Evolutionary conservation across 2,329 filamentous ascomycete species (phyloP).

Genomic region (Chaetomiaceae sp.): DNA sequence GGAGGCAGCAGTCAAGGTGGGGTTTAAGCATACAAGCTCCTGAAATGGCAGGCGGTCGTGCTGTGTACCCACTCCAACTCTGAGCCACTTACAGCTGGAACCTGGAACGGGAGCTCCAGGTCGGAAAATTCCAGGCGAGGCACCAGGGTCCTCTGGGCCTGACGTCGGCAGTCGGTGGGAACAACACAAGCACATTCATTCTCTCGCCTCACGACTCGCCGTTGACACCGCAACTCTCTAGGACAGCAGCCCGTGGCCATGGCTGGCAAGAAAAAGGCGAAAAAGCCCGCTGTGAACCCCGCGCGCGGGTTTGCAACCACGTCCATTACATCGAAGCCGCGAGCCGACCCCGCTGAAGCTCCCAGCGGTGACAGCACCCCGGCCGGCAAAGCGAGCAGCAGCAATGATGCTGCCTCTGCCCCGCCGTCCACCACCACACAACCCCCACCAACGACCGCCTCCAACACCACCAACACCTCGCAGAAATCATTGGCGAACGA

Average conservation of each 20-base stretch:
- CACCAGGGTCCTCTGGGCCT: conserved; percentile 12
- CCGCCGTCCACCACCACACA: conserved; percentile 21
- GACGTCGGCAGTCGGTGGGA: conserved; percentile 7
- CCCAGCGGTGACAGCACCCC: conserved; percentile 25
- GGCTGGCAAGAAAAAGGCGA: conserved; percentile 79
- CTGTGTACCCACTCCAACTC: not conserved
- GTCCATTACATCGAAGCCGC: conserved; percentile 77
- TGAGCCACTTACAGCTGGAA: too few relatives aligned
- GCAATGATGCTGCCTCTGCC: conserved; percentile 18
- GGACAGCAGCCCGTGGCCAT: conserved; percentile 37
- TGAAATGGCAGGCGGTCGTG: conserved; percentile 24
- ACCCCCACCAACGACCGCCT: conserved; percentile 18
- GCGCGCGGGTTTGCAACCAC: conserved; percentile 91
- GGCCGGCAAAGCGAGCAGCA: conserved; percentile 19
- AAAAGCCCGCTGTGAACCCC: conserved; percentile 80
- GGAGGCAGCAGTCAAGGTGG: too few relatives aligned
- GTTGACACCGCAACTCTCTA: conserved; percentile 1
- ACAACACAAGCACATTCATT: conserved; percentile 5
- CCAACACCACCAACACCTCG: conserved; percentile 16
- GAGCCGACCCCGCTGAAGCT: conserved; percentile 50
- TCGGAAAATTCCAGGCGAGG: conserved; percentile 16
- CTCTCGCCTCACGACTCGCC: not conserved
- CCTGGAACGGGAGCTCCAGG: conserved; percentile 2
- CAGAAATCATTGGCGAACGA: conserved; percentile 33
- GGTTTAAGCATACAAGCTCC: conserved; percentile 15